Base-by-base conservation (phyloP, 768 basidiomycete species). In the Infundibulicybe gibba region DNA sequence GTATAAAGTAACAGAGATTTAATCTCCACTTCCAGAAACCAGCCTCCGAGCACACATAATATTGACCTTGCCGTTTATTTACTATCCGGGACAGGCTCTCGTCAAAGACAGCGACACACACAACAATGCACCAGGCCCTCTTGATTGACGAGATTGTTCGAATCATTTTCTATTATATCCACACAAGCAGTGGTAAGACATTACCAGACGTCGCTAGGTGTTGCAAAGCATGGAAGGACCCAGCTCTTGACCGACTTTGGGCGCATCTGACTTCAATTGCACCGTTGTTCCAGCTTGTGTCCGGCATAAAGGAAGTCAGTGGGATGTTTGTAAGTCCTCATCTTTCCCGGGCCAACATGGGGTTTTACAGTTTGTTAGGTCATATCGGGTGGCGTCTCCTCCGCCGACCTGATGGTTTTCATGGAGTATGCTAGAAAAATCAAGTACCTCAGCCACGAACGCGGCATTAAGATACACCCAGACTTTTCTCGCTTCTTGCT, bases 71-170 rank as follows among this genome's bases (percentile, higher is more conserved):
- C 25, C 25, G 25, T 25, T 8, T 25, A 25, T 8, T 4, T 25
- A 25, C 25, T 25, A 4, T 25, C 25, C 25, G 3, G 25, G 25
- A 8, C 35, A 19, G 33, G 33, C 15, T 34, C 33, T 34, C 11
- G 15, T 34, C 33, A 34, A 10, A 38, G 14, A 38, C 6, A 14
- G 6, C 35, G 35, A 38, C 10, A n/a, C 10, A 19, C 4, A 19
- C 44, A 14, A 42, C 34, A 32, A 78, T 76, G 76, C 76, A 79
- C 51, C 48, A 50, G 32, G 69, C 63, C 9, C 62, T 80, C 25
- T 57, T 72, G 49, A 66, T 79, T 41, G 77, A 80, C 60, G 76
- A 80, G 52, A 66, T 79, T 41, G 58, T 79, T 16, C 69, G 70
- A 40, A 55, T 62, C 32, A 68, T 79, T 45, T 67, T 79, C 43